Evolutionary conservation across 2,329 filamentous ascomycete species (phyloP).

Genomic region (Ophiosphaerella narmari): DNA sequence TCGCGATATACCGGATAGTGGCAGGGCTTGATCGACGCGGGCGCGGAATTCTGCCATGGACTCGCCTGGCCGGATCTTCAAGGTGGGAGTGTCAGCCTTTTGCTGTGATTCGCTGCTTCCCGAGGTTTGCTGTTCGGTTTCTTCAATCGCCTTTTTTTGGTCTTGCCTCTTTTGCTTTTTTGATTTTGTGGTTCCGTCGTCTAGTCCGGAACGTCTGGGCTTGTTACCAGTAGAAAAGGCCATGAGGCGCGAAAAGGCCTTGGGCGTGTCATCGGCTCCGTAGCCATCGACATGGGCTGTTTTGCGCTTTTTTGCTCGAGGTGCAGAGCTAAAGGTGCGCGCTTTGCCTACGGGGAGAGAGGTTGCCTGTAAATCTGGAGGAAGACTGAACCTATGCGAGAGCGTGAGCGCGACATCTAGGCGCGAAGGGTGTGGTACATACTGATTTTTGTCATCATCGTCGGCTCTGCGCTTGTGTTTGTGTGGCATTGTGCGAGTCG

Average conservation of each 20-base stretch:
- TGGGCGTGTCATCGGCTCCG: constrained; percentile 78
- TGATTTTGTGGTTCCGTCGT: constrained; percentile 64
- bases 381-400: constrained; percentile 62
- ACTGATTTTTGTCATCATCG: constrained; percentile 48
- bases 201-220: constrained; percentile 64
- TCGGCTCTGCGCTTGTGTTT: constrained; percentile 73
- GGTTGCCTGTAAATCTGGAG: constrained; percentile 63
- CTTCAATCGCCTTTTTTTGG: constrained; percentile 8
- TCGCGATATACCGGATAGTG: constrained; percentile 67
- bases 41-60: constrained; percentile 78
- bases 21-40: constrained; percentile 83
- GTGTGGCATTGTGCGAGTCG: constrained; percentile 69
- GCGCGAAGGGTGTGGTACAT: constrained; percentile 14
- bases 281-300: constrained; percentile 54
- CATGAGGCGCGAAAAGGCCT: constrained; percentile 86
- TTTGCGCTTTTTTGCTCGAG: constrained; percentile 44
- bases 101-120: constrained; percentile 37
- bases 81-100: constrained; percentile 7
- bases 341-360: constrained; percentile 60
- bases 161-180: constrained; percentile 55
- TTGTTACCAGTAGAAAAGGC: constrained; percentile 63
- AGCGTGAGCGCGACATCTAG: constrained; percentile 26
- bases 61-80: constrained; percentile 77
- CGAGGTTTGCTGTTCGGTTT: constrained; percentile 17
- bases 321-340: constrained; percentile 38